Conservation (phyloP, 2,329 filamentous ascomycete species). For the Exserohilum rostratum region DNA sequence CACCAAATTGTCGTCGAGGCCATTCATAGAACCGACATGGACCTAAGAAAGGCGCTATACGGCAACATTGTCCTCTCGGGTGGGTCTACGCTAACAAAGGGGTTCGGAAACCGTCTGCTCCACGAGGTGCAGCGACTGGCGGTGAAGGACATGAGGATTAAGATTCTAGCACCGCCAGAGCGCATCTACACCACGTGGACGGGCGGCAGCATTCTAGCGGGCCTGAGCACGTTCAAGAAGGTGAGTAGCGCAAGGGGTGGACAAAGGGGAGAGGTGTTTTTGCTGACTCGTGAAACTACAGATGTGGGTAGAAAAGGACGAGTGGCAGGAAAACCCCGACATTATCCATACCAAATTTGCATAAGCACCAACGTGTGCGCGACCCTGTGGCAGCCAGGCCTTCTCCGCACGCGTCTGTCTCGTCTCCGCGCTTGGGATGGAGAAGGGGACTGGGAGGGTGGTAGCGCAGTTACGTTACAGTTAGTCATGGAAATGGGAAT, state of each 20-base stretch:
- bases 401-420: constrained; percentile 36
- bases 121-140: constrained; percentile 91
- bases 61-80: constrained; percentile 97
- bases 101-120: constrained; percentile 90
- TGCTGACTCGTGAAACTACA: constrained; percentile 53
- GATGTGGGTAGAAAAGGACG: constrained; percentile 99
- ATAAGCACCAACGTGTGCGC: constrained; percentile 51
- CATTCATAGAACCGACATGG: constrained; percentile 93
- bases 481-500: constrained; percentile 47
- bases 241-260: constrained; percentile 56
- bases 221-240: constrained; percentile 98
- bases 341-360: constrained; percentile 99
- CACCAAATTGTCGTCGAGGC: constrained; percentile 98
- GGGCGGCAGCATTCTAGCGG: constrained; percentile 94
- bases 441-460: constrained; percentile 21
- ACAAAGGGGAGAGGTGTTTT: constrained; percentile 12
- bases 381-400: constrained; percentile 24
- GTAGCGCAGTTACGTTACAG: constrained; percentile 20
- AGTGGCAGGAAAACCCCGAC: constrained; percentile 99
- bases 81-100: constrained; percentile 93
- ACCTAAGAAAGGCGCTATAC: constrained; percentile 90
- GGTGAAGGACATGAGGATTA: constrained; percentile 99
- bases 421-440: constrained; percentile 39
- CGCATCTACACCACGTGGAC: constrained; percentile 99
- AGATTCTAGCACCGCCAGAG: constrained; percentile 97